These are phyloP conservation scores for Nepenthes gracilis DNA, from an alignment of 148 eudicot species.

Conservation along the genomic window DNA sequence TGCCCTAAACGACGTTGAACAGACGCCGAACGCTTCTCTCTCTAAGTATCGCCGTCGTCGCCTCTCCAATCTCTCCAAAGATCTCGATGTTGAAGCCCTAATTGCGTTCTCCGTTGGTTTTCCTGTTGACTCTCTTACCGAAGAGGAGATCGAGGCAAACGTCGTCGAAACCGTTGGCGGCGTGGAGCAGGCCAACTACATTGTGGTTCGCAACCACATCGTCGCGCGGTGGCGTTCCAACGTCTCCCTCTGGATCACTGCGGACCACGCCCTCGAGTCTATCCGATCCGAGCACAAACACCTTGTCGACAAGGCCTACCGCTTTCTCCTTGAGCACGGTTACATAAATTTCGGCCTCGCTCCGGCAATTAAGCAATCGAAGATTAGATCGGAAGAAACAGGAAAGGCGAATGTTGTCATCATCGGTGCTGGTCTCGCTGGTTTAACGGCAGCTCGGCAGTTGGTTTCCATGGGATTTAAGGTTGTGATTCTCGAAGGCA, in stretches of 20 bases:
- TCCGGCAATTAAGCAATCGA: constrained; percentile 26
- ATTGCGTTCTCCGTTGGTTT: constrained; percentile 93
- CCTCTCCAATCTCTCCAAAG: constrained; percentile 22
- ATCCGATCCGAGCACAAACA: constrained; percentile 37
- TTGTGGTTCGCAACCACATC: constrained; percentile 64
- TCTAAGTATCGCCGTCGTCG: constrained; percentile 42
- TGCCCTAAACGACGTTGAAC: constrained; percentile 6
- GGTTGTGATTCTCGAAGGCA: constrained; percentile 71
- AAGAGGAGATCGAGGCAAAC: constrained; percentile 69
- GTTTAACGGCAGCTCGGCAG: constrained; percentile 72
- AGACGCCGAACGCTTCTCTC: constrained; percentile 4
- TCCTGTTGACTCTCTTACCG: constrained; percentile 74
- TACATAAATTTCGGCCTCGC: constrained; percentile 84
- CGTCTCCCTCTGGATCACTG: constrained; percentile 39
- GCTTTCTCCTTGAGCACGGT: constrained; percentile 59
- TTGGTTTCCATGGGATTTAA: constrained; percentile 65
- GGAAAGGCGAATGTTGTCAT: constrained; percentile 36
- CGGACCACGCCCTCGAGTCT: constrained; percentile 34
- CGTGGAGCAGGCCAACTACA: constrained; percentile 44
- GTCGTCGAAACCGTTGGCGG: constrained; percentile 46
- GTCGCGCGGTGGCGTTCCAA: constrained; percentile 73
- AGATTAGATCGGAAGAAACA: constrained; percentile 8
- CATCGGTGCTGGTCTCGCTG: constrained; percentile 78
- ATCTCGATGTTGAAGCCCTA: constrained; percentile 59
- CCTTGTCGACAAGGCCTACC: constrained; percentile 45